Evolutionary conservation across 202 grass and related monocot genomes (phyloP), one percentile per base, ranked within the genome.

Genomic region (Dendrocalamus latiflorus): DNA sequence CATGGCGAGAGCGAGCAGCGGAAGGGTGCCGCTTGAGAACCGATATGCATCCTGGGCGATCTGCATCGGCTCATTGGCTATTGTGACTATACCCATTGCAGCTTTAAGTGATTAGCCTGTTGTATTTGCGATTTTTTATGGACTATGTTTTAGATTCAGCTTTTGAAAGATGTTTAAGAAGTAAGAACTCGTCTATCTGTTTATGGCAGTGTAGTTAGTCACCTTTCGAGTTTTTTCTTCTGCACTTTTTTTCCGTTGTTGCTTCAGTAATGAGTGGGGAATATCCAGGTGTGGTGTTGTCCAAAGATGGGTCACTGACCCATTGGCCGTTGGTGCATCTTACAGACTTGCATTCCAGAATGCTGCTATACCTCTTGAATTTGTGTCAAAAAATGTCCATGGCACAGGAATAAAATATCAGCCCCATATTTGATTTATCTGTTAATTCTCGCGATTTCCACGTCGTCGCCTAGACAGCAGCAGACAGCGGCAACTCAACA

Each of bases 1-100:
- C n/a, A 97, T 10, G 94, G 94, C 0, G 92, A 87, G 55, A 91
- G 57, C 6, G 94, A 94, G 65, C 86, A 93, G 76, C 90, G 92
- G 54, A 94, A 85, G 77, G 73, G 82, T 17, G 64, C 84, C 0
- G 78, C 71, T 2, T 94, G 82, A 97, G 50, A 38, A 48, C 33
- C 0, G 33, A 68, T 15, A 78, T 49, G 53, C 49, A 20, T 68
- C 25, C 14, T 58, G 37, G 25, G 50, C 20, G 49, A 70, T 12
- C 18, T 25, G 2, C 37, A 41, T 22, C 12, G 3, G 2, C 16
- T 70, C 45, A 5, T 82, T 86, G 61, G 13, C 79, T 81, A 58
- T 49, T 78, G 72, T 86, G 83, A 83, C 79, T 79, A 79, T 68
- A 55, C 15, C 61, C 68, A 24, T 58, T 39, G 43, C 68, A 68